Evolutionary conservation across 129 eudicot species (phyloP).

Genomic region (Erigeron canadensis): DNA sequence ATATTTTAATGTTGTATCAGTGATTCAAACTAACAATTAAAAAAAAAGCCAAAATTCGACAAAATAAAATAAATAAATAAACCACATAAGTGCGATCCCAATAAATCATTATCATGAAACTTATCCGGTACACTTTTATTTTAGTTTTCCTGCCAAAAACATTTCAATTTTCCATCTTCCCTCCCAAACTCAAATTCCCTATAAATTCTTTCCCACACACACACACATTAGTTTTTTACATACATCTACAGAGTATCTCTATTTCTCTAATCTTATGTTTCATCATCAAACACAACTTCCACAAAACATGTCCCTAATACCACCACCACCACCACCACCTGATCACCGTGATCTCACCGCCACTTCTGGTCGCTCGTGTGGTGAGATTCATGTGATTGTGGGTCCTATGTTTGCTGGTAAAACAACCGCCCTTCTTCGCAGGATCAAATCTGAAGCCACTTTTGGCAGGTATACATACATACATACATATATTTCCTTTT

Average conservation of each 20-base stretch:
- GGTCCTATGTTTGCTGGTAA: conserved; percentile 99
- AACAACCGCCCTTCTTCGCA: conserved; percentile 87
- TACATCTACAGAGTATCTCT: too few relatives aligned
- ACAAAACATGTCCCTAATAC: conserved; percentile 33
- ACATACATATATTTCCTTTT: too few relatives aligned
- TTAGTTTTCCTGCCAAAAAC: neutral
- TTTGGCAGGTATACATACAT: conserved; percentile 57
- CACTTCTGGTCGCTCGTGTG: conserved; percentile 26
- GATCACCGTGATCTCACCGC: conserved; percentile 20
- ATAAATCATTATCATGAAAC: neutral
- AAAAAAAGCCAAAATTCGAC: too few relatives aligned
- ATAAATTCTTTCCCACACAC: neutral
- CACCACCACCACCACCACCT: conserved; percentile 14
- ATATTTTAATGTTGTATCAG: too few relatives aligned
- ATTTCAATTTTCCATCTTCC: conserved; percentile 22
- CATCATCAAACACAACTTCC: conserved; percentile 18
- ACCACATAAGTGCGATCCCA: neutral
- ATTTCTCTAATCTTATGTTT: too few relatives aligned
- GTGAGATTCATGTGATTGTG: conserved; percentile 83
- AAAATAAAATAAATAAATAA: too few relatives aligned
- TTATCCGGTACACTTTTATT: neutral
- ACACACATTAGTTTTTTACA: conserved; percentile 9
- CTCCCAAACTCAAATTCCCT: conserved; percentile 28
- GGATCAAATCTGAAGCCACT: conserved; percentile 61
- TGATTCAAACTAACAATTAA: too few relatives aligned